Base-by-base conservation (phyloP, 139 green algal species). In the Chlorella sp. region DNA sequence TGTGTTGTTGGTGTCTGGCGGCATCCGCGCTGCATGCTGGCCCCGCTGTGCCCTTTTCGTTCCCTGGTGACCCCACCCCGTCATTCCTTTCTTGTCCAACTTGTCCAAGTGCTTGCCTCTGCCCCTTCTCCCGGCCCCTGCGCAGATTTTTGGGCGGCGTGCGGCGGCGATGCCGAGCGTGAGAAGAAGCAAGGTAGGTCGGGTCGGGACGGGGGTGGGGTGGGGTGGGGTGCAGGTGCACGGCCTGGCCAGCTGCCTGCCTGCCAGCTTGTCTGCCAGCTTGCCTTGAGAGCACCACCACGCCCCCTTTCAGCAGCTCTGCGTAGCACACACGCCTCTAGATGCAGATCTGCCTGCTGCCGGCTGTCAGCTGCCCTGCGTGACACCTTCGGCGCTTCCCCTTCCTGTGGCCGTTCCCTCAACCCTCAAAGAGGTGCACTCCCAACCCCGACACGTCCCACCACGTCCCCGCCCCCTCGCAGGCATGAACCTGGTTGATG, bases 401-500 rank as follows among this genome's bases (percentile, higher is more conserved):
- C 76, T 57, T 2, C 76, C 76, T 16, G 11, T 48, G n/a, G 12
- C 73, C 14, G 30, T 42, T n/a, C 12, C 34, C 32, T n/a, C 21
- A n/a, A 32, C 34, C 73, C 21, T 32, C 73, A 14, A 14, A 28
- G 68, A 14, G 15, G 15, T 68, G 60, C 60, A 14, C 60, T 68
- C 60, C 60, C 60, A 68, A 14, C 14, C 60, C 60, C 60, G 15
- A n/a, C 32, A 80, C 18, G 7, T 30, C 9, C 73, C 40, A 3
- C 73, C 73, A 42, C 32, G 32, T 42, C 7, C 73, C 73, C 32
- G 5, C 21, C 30, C n/a, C 64, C 36, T 18, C 22, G 18, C 85
- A 89, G 85, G 80, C 40, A 89, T 61, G 3, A 92, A 92, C 75
- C n/a, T 92, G 76, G 89, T 92, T 22, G 89, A 92, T 36, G 89